Base-by-base conservation (phyloP, 768 basidiomycete genomes). In the Daedaleopsis sinensis region DNA sequence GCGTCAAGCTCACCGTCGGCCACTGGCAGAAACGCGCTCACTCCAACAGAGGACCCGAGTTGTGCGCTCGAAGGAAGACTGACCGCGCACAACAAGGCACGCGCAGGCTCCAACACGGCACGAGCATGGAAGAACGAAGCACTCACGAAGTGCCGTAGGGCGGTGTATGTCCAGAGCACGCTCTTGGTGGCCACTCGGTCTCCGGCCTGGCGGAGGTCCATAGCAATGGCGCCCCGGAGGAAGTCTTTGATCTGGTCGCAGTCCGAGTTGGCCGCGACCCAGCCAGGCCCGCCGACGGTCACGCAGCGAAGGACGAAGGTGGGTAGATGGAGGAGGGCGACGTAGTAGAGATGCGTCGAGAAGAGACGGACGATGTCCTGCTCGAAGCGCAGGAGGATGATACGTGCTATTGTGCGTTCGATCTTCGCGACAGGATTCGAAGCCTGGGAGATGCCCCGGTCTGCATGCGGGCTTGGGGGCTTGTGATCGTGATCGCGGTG, bases 101-200 rank as follows among this genome's bases (percentile, higher is more conserved):
- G n/a, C n/a, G 18, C 47, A 48, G 19, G 24, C 24, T 48, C 11
- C 4, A 16, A 48, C n/a, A 18, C 3, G 39, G 39, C 13, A 42
- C 13, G 13, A 42, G 19, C 5, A 21, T 21, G 12, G 10, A 48
- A 48, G 47, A 35, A 44, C 44, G 58, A 46, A 60, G 58, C 47
- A 76, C 88, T 68, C 74, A 90, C 89, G 70, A 91, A 91, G 74
- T 91, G 86, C 58, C 89, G 76, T 32, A 91, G 74, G 36, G 88
- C 89, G 1, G 90, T 91, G 72, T 91, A 91, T 1, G 87, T 87
- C 89, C 89, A 91, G 57, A 91, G 73, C 19, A 90, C 87, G 66
- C 87, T 89, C 79, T 90, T 91, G 9, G 89, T 90, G 9, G 90
- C 90, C 19, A 90, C 88, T 35, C 89, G 80, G 65, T 91, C 89